These are phyloP conservation scores for Rhizophora apiculata DNA, from an alignment of 345 rosid species.

Conservation along the genomic window DNA sequence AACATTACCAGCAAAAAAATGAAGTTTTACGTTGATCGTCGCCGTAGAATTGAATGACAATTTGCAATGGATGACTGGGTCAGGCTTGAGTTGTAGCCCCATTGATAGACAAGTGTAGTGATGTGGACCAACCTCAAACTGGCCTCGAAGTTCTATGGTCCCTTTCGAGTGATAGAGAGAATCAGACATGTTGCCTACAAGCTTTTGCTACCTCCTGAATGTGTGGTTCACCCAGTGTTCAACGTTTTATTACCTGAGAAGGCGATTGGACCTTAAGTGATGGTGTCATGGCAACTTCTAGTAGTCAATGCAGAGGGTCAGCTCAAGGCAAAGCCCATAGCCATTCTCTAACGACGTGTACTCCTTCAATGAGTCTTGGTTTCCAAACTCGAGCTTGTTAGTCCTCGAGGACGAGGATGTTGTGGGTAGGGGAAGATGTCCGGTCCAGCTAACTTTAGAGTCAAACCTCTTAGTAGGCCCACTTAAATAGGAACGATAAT, in stretches of 20 bases:
- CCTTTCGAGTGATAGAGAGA: not conserved
- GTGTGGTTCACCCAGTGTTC: not conserved
- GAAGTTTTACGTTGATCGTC: not conserved
- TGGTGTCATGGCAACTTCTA: not conserved
- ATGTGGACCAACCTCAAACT: not conserved
- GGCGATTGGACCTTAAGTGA: not conserved
- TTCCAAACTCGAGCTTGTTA: too few relatives aligned
- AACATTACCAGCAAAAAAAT: not conserved
- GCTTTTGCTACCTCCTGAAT: not conserved
- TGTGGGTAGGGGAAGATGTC: too few relatives aligned
- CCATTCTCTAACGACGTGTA: too few relatives aligned
- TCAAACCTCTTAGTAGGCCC: too few relatives aligned
- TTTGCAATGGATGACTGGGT: not conserved
- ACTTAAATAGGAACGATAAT: too few relatives aligned
- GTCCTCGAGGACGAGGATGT: too few relatives aligned
- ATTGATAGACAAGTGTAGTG: not conserved
- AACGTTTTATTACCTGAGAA: not conserved
- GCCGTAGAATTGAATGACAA: too few relatives aligned
- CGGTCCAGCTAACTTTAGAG: too few relatives aligned
- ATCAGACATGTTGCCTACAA: not conserved
- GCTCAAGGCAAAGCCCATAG: too few relatives aligned
- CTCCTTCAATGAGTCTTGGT: too few relatives aligned
- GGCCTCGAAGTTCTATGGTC: not conserved
- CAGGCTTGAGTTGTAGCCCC: not conserved
- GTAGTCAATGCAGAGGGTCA: not conserved